Evolutionary conservation across 75 land plant genomes (phyloP), one percentile per base, ranked within the genome.

Genomic region (Sequoiadendron giganteum): DNA sequence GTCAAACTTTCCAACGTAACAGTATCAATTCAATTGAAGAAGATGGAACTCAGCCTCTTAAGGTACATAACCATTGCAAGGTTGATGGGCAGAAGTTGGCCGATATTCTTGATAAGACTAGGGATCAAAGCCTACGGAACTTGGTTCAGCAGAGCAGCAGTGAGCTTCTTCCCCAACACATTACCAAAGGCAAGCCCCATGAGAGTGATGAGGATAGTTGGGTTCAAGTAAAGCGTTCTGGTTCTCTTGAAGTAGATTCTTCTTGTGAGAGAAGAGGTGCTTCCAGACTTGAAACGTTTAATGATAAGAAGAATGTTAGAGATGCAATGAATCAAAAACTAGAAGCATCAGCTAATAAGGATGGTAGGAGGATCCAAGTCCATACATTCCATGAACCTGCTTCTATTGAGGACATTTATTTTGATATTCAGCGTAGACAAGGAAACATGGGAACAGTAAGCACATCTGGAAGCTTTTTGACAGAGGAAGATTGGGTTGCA

Each of bases 181-280:
- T 43, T 43, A 80, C n/a, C 6, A 80, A 42, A 80, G 83, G 83
- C 28, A 9, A 80, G 45, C 21, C n/a, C 19, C 47, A 42, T 10
- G 43, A 43, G n/a, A 40, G n/a, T 80, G 47, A 80, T 25, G 83
- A 80, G 48, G 80, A 77, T 38, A 80, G n/a, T 80, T 80, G 83
- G 83, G 83, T 80, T 80, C 42, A 80, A 38, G 48, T 80, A 80
- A 80, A 80, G 28, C 2, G 18, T 80, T 80, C 48, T 80, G 48
- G 28, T 21, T 80, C 47, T 18, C 48, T 80, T 80, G 83, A 43
- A 25, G 8, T 43, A 39, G 83, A 80, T 80, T 42, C 48, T 80
- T 80, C 48, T 80, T 80, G 30, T 80, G 83, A 80, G 83, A 39
- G 9, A 43, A 39, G 48, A 25, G 83, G 47, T 43, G 49, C n/a